These are phyloP conservation scores for Exophiala alcalophila DNA, from an alignment of 2,329 filamentous ascomycete species.

Conservation along the genomic window DNA sequence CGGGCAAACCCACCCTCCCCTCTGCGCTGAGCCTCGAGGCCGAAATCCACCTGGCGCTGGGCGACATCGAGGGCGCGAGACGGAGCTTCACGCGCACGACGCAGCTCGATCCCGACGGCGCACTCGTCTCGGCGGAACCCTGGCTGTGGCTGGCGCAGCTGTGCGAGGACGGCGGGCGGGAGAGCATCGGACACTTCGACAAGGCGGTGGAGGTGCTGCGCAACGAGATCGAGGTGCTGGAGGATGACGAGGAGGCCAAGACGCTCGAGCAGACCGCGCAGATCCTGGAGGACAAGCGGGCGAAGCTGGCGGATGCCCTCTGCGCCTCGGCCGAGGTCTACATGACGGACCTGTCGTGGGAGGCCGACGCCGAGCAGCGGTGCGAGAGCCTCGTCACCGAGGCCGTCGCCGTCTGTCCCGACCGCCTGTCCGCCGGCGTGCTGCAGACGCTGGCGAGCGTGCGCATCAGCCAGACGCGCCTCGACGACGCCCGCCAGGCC, in stretches of 20 bases:
- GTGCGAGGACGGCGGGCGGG: conserved; percentile 60
- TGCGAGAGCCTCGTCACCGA: conserved; percentile 90
- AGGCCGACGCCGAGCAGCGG: conserved; percentile 80
- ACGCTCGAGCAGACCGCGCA: conserved; percentile 28
- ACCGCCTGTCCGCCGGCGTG: conserved; percentile 67
- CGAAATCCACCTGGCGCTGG: conserved; percentile 77
- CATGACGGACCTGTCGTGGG: conserved; percentile 95
- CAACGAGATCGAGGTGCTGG: conserved; percentile 39
- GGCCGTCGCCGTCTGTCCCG: conserved; percentile 78
- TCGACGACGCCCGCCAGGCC: conserved; percentile 76
- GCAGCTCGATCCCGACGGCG: conserved; percentile 71
- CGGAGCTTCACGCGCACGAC: conserved; percentile 70
- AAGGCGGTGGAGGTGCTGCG: conserved; percentile 68
- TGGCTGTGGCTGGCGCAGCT: conserved; percentile 80
- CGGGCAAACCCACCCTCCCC: conserved; percentile 29
- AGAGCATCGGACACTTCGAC: conserved; percentile 62
- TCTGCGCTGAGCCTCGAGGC: conserved; percentile 71
- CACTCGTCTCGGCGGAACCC: conserved; percentile 53
- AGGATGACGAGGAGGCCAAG: conserved; percentile 33
- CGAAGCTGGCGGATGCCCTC: conserved; percentile 82
- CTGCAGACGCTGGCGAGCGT: conserved; percentile 94
- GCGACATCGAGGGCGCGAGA: conserved; percentile 73
- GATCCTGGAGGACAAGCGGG: conserved; percentile 56
- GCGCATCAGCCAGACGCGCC: conserved; percentile 78
- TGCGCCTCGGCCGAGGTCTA: conserved; percentile 95